Evolutionary conservation across 345 rosid genomes (phyloP).

Genomic region (Salix caprea): DNA sequence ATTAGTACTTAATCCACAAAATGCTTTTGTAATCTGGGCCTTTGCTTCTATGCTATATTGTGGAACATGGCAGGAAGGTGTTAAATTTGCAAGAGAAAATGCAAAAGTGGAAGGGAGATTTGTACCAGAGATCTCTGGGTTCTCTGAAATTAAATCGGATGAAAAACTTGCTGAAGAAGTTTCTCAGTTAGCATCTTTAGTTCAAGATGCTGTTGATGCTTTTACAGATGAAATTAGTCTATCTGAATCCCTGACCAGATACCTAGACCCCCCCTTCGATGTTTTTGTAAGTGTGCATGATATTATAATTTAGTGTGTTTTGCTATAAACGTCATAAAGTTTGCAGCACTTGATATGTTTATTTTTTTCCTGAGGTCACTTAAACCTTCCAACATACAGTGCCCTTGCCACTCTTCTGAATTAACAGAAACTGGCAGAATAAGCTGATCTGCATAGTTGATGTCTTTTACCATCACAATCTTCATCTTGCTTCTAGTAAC

Average conservation of each 20-base stretch:
- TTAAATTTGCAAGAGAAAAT: conserved; percentile 51
- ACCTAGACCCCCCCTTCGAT: conserved; percentile 37
- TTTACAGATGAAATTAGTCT: conserved; percentile 37
- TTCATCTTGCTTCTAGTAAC: neutral
- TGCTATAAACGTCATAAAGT: neutral
- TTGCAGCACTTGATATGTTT: neutral
- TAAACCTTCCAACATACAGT: neutral
- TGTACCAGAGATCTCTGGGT: conserved; percentile 56
- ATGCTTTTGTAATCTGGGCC: conserved; percentile 55
- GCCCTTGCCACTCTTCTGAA: neutral
- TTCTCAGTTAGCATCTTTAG: conserved; percentile 44
- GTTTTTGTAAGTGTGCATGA: conserved; percentile 44
- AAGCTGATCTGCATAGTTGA: neutral
- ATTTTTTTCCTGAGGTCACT: neutral
- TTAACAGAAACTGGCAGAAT: neutral
- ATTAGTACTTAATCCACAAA: conserved; percentile 68
- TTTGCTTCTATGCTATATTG: conserved; percentile 69
- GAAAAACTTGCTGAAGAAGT: conserved; percentile 57
- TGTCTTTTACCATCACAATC: neutral
- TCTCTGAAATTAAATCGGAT: conserved; percentile 45
- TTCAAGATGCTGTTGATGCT: conserved; percentile 42
- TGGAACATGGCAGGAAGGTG: conserved; percentile 67
- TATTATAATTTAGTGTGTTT: neutral
- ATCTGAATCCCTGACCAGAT: conserved; percentile 33
- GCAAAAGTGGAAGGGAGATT: conserved; percentile 34